Evolutionary conservation across 805 yeast species (phyloP), one percentile per base, ranked within the genome.

Genomic region (Brettanomyces anomalus): DNA sequence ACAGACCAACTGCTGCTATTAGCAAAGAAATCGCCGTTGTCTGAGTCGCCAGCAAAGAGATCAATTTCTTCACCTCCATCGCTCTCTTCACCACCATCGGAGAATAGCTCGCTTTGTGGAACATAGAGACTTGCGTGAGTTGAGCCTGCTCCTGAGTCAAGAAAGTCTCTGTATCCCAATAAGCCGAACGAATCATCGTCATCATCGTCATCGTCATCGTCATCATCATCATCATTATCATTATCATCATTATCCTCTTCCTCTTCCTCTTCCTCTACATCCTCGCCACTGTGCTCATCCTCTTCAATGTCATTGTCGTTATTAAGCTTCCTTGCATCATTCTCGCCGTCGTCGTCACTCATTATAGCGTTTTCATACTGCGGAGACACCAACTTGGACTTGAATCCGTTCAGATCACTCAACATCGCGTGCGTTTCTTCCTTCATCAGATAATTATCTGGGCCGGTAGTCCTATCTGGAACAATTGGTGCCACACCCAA

Each of bases 341-440:
- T 31, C 6, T 16, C 19, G 7, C 16, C 37, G 14, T 35, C 37
- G 20, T 31, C 21, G 33, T 24, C 28, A 24, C 28, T 24, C 28
- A 30, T 14, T 39, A 36, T 28, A 41, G 47, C 24, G 33, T 33
- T 18, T 45, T 45, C 44, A 47, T 49, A 36, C 51, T 47, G 18
- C 52, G 64, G 52, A 7, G 61, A 57, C n/a, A n/a, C n/a, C n/a
- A n/a, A n/a, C n/a, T n/a, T n/a, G n/a, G n/a, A n/a, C n/a, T n/a
- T n/a, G 19, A 49, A 49, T 15, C 55, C 56, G 18, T 64, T 58
- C 44, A 57, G 65, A 40, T 68, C 74, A 37, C 64, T 64, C 4
- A 65, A 57, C 46, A 68, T 59, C 19, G 71, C 70, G 43, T 67
- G 67, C 1, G 72, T 68, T 45, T 69, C 75, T 46, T 65, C 64